These are phyloP conservation scores for Aspergillus pseudoglaucus DNA, from an alignment of 2,329 filamentous ascomycete genomes.

Conservation along the genomic window DNA sequence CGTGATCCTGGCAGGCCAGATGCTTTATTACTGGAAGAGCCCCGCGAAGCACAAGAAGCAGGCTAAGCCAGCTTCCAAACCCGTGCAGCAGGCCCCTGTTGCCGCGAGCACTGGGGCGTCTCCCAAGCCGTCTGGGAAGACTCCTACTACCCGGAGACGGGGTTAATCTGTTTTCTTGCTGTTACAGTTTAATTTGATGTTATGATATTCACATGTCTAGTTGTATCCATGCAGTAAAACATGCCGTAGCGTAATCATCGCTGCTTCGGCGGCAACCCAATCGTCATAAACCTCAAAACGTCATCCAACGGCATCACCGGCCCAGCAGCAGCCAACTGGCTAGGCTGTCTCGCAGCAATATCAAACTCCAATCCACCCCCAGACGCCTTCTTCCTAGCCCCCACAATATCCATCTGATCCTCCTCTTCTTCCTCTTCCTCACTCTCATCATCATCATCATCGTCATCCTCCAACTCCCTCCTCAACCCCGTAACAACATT, in stretches of 20 bases:
- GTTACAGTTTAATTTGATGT: not conserved
- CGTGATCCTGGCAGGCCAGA: constrained; percentile 75
- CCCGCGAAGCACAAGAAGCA: constrained; percentile 39
- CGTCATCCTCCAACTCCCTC: constrained; percentile 52
- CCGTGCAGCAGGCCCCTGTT: constrained; percentile 22
- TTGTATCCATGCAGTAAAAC: not conserved
- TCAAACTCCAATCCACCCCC: constrained; percentile 28
- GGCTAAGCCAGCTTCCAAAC: constrained; percentile 17
- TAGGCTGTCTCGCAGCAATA: constrained; percentile 16
- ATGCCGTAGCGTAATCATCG: constrained; percentile 12
- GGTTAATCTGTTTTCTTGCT: constrained; percentile 30
- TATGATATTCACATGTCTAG: not conserved
- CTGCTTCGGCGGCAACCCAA: constrained; percentile 31
- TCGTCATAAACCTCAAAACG: constrained; percentile 47
- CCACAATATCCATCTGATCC: constrained; percentile 39
- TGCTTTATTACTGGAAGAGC: constrained; percentile 93
- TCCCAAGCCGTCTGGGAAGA: constrained; percentile 39
- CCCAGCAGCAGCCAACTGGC: constrained; percentile 5
- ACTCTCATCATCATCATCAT: constrained; percentile 47
- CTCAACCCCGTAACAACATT: constrained; percentile 66
- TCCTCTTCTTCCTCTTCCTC: constrained; percentile 49
- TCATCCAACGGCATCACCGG: constrained; percentile 36
- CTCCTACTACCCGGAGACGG: constrained; percentile 51
- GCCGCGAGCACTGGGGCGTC: constrained; percentile 37
- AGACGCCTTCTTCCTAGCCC: constrained; percentile 28